A percentile compares a stretch with the other conserved stretches of the same genome.
Evolutionary conservation across 2,329 filamentous ascomycete genomes (phyloP).

Genomic region (Pseudocercospora pini-densiflorae): DNA sequence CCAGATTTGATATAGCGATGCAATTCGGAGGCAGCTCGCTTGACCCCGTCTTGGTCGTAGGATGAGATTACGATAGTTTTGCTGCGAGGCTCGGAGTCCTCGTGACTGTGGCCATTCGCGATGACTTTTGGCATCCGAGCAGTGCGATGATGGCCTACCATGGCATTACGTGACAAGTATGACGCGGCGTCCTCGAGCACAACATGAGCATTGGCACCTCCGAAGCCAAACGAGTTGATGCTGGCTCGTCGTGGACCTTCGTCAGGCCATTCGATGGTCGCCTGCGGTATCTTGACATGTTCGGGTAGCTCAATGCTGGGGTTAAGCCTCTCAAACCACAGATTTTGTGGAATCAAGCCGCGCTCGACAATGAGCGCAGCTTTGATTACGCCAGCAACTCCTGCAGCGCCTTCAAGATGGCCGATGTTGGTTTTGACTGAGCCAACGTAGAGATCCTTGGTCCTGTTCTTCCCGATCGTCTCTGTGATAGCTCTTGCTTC

Average conservation of each 20-base stretch:
- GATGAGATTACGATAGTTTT: slow-evolving; percentile 8
- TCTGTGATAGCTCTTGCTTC: slow-evolving; percentile 29
- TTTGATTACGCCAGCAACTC: slow-evolving; percentile 27
- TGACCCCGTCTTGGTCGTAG: slow-evolving; percentile 10
- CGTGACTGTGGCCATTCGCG: neutral
- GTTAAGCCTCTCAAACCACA: slow-evolving; percentile 32
- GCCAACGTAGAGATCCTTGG: slow-evolving; percentile 23
- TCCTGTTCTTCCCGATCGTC: slow-evolving; percentile 11
- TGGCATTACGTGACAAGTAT: slow-evolving; percentile 2
- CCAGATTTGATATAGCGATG: neutral
- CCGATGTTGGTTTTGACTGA: slow-evolving; percentile 34
- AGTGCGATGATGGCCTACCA: neutral
- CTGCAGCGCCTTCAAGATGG: slow-evolving; percentile 24
- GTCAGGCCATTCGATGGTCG: slow-evolving; percentile 8
- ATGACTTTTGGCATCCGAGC: neutral
- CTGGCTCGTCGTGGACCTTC: slow-evolving; percentile 11
- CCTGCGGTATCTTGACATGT: slow-evolving; percentile 1
- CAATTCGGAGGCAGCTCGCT: neutral
- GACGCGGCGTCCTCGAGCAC: slow-evolving; percentile 28
- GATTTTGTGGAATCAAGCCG: slow-evolving; percentile 32
- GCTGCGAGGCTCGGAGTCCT: neutral
- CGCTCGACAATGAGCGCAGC: slow-evolving; percentile 31
- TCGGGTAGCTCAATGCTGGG: slow-evolving; percentile 33
- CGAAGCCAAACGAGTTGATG: slow-evolving; percentile 34
- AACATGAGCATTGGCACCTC: slow-evolving; percentile 35